A percentile compares a stretch with the other conserved stretches of the same genome.
These are phyloP conservation scores for Xylaria sp. DNA, from an alignment of 2,329 filamentous ascomycete species.

Conservation along the genomic window DNA sequence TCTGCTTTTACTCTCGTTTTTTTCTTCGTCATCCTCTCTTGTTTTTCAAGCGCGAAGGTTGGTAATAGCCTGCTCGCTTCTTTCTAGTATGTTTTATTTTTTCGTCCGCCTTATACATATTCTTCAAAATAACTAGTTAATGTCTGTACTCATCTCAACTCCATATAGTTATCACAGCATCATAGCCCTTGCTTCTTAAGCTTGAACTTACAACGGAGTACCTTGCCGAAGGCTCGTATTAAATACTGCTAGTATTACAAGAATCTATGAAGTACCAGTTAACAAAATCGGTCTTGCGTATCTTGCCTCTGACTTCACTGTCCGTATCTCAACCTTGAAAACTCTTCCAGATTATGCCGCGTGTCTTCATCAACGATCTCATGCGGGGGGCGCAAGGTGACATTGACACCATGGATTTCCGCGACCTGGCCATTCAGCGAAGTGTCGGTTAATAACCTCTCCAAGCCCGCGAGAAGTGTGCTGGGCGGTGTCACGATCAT, in stretches of 20 bases:
- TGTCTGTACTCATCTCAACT: background rate
- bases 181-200: background rate
- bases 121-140: too few species aligned
- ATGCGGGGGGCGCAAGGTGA: conserved; percentile 57
- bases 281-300: background rate
- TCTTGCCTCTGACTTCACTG: background rate
- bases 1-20: too few species aligned
- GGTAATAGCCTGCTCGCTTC: background rate
- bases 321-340: conserved; percentile 19
- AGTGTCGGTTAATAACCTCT: conserved; percentile 54
- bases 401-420: conserved; percentile 62
- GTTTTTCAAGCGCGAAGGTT: too few species aligned
- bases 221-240: background rate
- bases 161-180: background rate
- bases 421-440: conserved; percentile 57
- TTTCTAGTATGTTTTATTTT: background rate
- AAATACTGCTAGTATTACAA: background rate
- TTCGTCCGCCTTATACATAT: background rate
- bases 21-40: too few species aligned
- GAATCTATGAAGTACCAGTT: background rate
- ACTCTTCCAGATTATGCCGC: conserved; percentile 49
- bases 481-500: conserved; percentile 64
- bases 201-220: too few species aligned
- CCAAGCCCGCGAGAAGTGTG: conserved; percentile 57
- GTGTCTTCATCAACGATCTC: conserved; percentile 61